A percentile compares a stretch with the other conserved stretches of the same genome.
Evolutionary conservation across 257 asterid species (phyloP).

Genomic region (Solanum pinnatisectum): DNA sequence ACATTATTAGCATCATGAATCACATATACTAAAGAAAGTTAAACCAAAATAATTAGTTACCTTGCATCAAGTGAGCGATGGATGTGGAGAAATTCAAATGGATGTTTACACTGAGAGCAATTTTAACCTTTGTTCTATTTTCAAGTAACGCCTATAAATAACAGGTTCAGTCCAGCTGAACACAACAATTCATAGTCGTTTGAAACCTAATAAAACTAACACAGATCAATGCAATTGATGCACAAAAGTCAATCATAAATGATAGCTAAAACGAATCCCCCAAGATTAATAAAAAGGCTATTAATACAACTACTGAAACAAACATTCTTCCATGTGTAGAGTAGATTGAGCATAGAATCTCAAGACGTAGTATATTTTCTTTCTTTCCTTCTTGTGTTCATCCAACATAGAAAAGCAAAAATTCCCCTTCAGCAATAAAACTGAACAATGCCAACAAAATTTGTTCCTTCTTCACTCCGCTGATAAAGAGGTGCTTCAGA

Average conservation of each 20-base stretch:
- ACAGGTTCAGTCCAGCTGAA: not conserved
- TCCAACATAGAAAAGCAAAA: not conserved
- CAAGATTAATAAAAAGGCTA: not conserved
- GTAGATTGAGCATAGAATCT: not conserved
- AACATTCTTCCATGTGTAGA: not conserved
- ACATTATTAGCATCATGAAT: not conserved
- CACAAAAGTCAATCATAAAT: not conserved
- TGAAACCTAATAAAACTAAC: not conserved
- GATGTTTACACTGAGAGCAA: slow-evolving; percentile 85
- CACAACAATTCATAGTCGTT: not conserved
- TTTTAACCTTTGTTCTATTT: no score
- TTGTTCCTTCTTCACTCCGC: not conserved
- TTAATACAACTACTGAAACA: not conserved
- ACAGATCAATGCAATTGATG: not conserved
- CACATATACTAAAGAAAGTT: not conserved
- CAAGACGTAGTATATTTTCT: not conserved
- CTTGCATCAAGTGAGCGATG: slow-evolving; percentile 92
- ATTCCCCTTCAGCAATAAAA: not conserved
- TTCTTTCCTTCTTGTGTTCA: not conserved
- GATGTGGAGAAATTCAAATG: slow-evolving; percentile 62
- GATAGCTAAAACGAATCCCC: not conserved
- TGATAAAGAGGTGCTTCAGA: not conserved
- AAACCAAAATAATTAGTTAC: slow-evolving; percentile 19
- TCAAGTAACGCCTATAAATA: no score
- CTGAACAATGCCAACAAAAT: not conserved